A percentile compares a stretch with the other conserved stretches of the same genome.
Evolutionary conservation across 2,329 filamentous ascomycete species (phyloP).

Genomic region (Lachnellula arida): DNA sequence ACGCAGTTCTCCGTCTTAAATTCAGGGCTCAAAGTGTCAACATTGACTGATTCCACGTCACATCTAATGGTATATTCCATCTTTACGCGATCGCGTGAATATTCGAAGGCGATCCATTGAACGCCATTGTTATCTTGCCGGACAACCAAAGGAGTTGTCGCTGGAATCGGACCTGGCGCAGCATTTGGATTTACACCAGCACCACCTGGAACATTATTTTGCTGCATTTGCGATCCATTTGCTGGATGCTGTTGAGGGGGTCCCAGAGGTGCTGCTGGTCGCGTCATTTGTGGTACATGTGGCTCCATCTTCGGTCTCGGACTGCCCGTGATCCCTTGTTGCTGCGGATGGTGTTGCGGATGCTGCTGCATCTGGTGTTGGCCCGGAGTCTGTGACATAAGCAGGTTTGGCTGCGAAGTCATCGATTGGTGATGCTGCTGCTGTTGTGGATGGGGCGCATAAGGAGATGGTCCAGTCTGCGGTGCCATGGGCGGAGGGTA

Average conservation of each 20-base stretch:
- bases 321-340: slow-evolving; percentile 55
- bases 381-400: slow-evolving; percentile 56
- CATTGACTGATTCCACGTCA: slow-evolving; percentile 94
- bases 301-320: slow-evolving; percentile 60
- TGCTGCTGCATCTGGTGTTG: slow-evolving; percentile 60
- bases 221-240: slow-evolving; percentile 41
- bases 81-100: slow-evolving; percentile 94
- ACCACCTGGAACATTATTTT: slow-evolving; percentile 36
- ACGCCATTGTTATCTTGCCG: slow-evolving; percentile 94
- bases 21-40: slow-evolving; percentile 75
- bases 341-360: slow-evolving; percentile 46
- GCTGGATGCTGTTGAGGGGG: slow-evolving; percentile 36
- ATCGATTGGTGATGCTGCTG: slow-evolving; percentile 54
- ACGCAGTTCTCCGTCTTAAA: slow-evolving; percentile 99
- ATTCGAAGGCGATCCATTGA: slow-evolving; percentile 98
- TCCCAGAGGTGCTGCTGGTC: slow-evolving; percentile 47
- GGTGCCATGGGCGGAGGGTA: slow-evolving; percentile 61
- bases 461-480: slow-evolving; percentile 56
- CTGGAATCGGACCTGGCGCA: slow-evolving; percentile 92
- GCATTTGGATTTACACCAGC: slow-evolving; percentile 76
- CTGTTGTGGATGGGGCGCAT: slow-evolving; percentile 50
- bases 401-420: slow-evolving; percentile 60
- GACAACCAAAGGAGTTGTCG: slow-evolving; percentile 90
- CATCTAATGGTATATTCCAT: slow-evolving; percentile 99
- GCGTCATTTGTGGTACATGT: slow-evolving; percentile 58